Conservation (phyloP, 768 basidiomycete genomes). For the Neoboletus magnificus region DNA sequence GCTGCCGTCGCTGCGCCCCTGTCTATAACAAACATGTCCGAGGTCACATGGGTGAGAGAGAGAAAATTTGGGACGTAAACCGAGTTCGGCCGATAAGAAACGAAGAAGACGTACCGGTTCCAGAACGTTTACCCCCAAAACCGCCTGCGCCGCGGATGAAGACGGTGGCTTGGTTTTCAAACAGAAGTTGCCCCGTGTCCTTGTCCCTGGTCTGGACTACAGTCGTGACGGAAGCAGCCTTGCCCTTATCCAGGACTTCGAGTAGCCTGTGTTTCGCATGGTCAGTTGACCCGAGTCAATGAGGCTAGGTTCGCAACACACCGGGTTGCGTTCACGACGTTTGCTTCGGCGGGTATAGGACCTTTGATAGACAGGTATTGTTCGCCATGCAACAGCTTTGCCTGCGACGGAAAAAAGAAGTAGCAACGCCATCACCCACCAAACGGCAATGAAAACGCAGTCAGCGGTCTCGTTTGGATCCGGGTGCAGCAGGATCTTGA, state of each 20-base stretch:
- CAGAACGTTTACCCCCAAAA: constrained; percentile 87
- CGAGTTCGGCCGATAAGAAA: constrained; percentile 1
- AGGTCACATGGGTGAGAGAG: not conserved
- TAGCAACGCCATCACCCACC: not conserved
- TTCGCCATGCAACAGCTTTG: constrained; percentile 96
- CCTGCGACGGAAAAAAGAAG: constrained; percentile 40
- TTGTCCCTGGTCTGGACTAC: constrained; percentile 81
- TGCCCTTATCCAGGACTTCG: constrained; percentile 88
- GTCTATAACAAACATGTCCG: constrained; percentile 44
- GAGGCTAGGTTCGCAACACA: constrained; percentile 30
- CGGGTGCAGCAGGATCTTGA: not conserved
- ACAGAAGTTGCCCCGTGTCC: constrained; percentile 70
- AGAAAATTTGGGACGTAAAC: not conserved
- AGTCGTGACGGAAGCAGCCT: constrained; percentile 85
- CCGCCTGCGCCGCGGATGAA: constrained; percentile 95
- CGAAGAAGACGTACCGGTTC: constrained; percentile 53
- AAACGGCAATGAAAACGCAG: not conserved
- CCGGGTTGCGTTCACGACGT: constrained; percentile 73
- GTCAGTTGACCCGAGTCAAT: constrained; percentile 7
- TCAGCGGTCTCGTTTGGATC: not conserved
- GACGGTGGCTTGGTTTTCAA: constrained; percentile 89
- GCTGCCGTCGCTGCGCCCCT: constrained; percentile 83
- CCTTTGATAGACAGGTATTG: constrained; percentile 88
- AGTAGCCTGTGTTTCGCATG: constrained; percentile 46
- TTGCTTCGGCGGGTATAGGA: constrained; percentile 81